A percentile compares a stretch with the other conserved stretches of the same genome.
phyloP scores from a whole-genome alignment of 495 filamentous ascomycete genomes.

The Arthonia radiata region DNA sequence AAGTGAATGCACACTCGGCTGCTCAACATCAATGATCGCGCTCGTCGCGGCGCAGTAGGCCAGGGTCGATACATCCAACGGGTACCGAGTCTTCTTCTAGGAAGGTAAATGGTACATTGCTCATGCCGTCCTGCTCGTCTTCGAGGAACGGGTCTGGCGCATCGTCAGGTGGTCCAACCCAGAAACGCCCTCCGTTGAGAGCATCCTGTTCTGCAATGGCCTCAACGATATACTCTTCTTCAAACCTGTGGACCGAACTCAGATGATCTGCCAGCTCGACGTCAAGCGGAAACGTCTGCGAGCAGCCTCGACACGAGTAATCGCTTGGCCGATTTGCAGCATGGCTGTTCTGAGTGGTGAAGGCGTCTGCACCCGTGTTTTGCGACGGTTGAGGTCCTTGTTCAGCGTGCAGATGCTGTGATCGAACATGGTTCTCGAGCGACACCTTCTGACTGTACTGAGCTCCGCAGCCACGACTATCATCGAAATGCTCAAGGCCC shows the following conservation, averaged over 20 bases:
- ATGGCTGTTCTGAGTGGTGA: constrained; percentile 13
- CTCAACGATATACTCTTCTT: constrained; percentile 24
- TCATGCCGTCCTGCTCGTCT: too few relatives aligned
- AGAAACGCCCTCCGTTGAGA: constrained; percentile 16
- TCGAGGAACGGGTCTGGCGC: too few relatives aligned
- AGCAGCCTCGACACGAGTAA: constrained; percentile 32
- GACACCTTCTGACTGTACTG: constrained; percentile 40
- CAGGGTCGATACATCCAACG: too few relatives aligned
- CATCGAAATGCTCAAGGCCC: too few relatives aligned
- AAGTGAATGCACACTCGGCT: too few relatives aligned
- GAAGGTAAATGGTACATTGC: too few relatives aligned
- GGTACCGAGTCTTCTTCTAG: too few relatives aligned
- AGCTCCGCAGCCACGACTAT: too few relatives aligned
- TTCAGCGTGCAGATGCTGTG: constrained; percentile 33
- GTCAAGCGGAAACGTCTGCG: constrained; percentile 34
- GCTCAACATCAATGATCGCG: too few relatives aligned
- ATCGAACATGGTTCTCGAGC: constrained; percentile 61
- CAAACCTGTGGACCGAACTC: constrained; percentile 22
- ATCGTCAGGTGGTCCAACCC: too few relatives aligned
- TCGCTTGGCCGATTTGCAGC: constrained; percentile 24
- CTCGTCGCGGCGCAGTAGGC: too few relatives aligned
- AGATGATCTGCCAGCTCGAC: constrained; percentile 46
- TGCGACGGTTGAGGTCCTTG: constrained; percentile 1
- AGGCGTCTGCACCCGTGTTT: constrained; percentile 6
- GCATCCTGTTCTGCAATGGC: constrained; percentile 9